Percentiles rank a stretch among this genome's conserved stretches.
Conservation (phyloP, 1,284 basidiomycete genomes). For the Sparassis latifolia region DNA sequence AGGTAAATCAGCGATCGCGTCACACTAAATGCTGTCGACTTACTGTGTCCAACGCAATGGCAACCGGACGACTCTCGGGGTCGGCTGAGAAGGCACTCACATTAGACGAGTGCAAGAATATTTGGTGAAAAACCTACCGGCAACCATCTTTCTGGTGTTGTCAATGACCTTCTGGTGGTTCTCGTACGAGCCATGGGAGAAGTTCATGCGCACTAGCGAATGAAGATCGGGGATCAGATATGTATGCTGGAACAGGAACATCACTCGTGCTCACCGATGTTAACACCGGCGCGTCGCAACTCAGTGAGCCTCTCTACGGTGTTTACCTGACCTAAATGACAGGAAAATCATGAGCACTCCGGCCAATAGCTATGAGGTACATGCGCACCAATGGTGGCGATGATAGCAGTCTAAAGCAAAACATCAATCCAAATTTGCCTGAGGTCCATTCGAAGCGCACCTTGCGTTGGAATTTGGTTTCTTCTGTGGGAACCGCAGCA, state of each 20-base stretch:
- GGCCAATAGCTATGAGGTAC: constrained; percentile 1
- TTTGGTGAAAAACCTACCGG: constrained; percentile 38
- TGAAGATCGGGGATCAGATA: neutral
- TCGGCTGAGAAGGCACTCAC: constrained; percentile 25
- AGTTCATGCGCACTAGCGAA: constrained; percentile 90
- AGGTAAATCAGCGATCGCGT: neutral
- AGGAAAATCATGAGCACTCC: constrained; percentile 5
- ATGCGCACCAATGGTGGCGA: constrained; percentile 86
- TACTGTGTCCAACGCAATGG: constrained; percentile 96
- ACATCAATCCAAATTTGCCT: too few relatives aligned
- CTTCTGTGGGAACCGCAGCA: constrained; percentile 60
- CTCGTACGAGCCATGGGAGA: constrained; percentile 94
- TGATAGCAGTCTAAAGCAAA: constrained; percentile 79
- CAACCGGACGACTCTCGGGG: constrained; percentile 82
- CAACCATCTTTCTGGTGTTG: constrained; percentile 85
- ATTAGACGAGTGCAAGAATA: neutral
- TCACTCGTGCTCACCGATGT: constrained; percentile 70
- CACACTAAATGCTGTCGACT: constrained; percentile 14
- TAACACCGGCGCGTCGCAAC: constrained; percentile 86
- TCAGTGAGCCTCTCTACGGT: constrained; percentile 77
- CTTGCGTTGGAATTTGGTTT: constrained; percentile 86
- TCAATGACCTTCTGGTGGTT: constrained; percentile 98
- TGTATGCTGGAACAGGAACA: constrained; percentile 2
- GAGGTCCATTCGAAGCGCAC: constrained; percentile 24
- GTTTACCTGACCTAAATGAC: constrained; percentile 76